Evolutionary conservation across 306 rosid species (phyloP).

Genomic region (apple (Malus domestica)): DNA sequence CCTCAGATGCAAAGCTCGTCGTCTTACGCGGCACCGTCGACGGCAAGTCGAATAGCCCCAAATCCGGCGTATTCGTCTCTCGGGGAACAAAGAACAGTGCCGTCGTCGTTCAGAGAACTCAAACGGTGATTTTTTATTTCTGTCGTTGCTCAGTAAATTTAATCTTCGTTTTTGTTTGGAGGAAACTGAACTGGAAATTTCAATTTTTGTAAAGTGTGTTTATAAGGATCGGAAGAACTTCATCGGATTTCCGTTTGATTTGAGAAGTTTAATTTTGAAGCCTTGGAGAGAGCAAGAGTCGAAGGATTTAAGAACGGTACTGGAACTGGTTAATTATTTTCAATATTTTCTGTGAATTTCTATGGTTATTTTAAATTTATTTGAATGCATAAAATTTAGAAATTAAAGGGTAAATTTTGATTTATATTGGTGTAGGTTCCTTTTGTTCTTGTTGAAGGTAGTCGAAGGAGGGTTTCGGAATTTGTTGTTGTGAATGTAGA

Average conservation of each 20-base stretch:
- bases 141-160: background rate
- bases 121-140: slow-evolving; percentile 40
- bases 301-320: slow-evolving; percentile 39
- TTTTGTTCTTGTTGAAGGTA: slow-evolving; percentile 64
- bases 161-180: background rate
- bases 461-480: slow-evolving; percentile 24
- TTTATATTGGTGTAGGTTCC: slow-evolving; percentile 28
- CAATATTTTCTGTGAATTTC: background rate
- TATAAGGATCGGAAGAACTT: slow-evolving; percentile 56
- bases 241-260: slow-evolving; percentile 79
- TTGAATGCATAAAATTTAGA: background rate
- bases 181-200: background rate
- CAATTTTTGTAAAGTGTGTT: background rate
- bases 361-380: background rate
- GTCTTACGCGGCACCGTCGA: slow-evolving; percentile 68
- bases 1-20: slow-evolving; percentile 30
- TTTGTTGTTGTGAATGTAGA: slow-evolving; percentile 57
- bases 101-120: slow-evolving; percentile 68
- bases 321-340: too few species aligned
- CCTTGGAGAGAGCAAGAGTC: slow-evolving; percentile 60
- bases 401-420: background rate
- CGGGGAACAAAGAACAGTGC: slow-evolving; percentile 61
- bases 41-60: slow-evolving; percentile 40
- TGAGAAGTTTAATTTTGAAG: slow-evolving; percentile 55
- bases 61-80: slow-evolving; percentile 42